Evolutionary conservation across 2,329 filamentous ascomycete species (phyloP), one percentile per base, ranked within the genome.

Genomic region (Alternaria sp.): DNA sequence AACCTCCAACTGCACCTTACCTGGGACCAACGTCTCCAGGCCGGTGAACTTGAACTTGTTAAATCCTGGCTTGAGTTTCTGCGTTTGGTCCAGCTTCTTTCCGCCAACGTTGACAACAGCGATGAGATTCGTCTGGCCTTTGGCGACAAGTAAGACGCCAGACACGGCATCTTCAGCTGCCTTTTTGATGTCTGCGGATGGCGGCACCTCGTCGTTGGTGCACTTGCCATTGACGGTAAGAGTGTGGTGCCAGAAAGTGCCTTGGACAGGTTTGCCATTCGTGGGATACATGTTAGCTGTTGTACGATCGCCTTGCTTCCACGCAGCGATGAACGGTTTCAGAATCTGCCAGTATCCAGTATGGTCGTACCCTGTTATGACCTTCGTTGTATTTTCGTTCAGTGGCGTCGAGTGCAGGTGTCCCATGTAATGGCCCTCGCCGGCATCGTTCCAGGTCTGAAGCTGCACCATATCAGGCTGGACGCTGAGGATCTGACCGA

Each of bases 371-470:
- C 28, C 28, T 33, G 28, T 33, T 33, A 33, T 33, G 28, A 33
- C 28, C 28, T 33, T 33, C 12, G 28, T 33, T 33, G 28, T 33
- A 6, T 33, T 33, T 33, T 33, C 28, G 28, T 33, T 33, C 28
- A 33, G 28, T 33, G 28, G 28, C 28, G 28, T 33, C 28, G 28
- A 33, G 79, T 80, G 82, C 10, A 77, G 58, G n/a, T 80, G 78
- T 1, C 80, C 81, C 63, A 82, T 78, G 56, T 83, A 82, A 62
- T 82, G 80, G 11, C 69, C 70, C 56, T 82, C 80, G 2, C 79
- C 79, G 0, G 73, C 78, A 54, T 82, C 81, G 53, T 82, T 82
- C 80, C 81, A 82, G 14, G 78, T 81, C 50, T 80, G 78, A 5
- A 82, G 67, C 64, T 82, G 75, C 10, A 82, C 64, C 55, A 81